These are phyloP conservation scores for Vicia faba DNA, from an alignment of 306 rosid species.

Conservation along the genomic window DNA sequence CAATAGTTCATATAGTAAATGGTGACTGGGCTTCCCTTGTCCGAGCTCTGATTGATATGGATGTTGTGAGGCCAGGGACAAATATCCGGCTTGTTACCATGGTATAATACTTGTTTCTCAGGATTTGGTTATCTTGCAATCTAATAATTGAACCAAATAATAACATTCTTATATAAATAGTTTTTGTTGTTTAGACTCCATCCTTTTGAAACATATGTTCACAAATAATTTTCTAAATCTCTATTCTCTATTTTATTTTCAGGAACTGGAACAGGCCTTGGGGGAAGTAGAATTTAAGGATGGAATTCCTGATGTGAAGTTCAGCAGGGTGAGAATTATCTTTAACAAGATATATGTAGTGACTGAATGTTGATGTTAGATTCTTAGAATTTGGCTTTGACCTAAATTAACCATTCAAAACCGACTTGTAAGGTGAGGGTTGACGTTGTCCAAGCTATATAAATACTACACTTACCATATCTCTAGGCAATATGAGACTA, in stretches of 20 bases:
- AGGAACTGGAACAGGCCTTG: conserved; percentile 90
- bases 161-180: conserved; percentile 23
- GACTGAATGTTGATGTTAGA: conserved; percentile 10
- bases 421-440: no score
- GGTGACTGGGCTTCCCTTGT: conserved; percentile 98
- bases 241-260: conserved; percentile 42
- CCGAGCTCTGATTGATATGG: conserved; percentile 76
- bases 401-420: no score
- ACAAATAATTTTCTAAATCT: conserved; percentile 25
- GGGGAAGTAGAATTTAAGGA: conserved; percentile 86
- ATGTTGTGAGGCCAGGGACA: conserved; percentile 83
- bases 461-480: no score
- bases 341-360: conserved; percentile 33
- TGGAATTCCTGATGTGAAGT: conserved; percentile 93
- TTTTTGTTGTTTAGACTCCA: conserved; percentile 16
- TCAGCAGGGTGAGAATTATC: conserved; percentile 79
- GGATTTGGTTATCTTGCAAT: conserved; percentile 26
- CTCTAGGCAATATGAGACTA: no score
- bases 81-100: conserved; percentile 69
- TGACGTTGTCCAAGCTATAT: no score
- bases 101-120: conserved; percentile 53
- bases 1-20: conserved; percentile 91
- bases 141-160: conserved; percentile 32
- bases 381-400: no score
- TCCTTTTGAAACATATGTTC: conserved; percentile 30